Evolutionary conservation across 257 asterid species (phyloP), one percentile per base, ranked within the genome.

Genomic region (Primulina eburnea): DNA sequence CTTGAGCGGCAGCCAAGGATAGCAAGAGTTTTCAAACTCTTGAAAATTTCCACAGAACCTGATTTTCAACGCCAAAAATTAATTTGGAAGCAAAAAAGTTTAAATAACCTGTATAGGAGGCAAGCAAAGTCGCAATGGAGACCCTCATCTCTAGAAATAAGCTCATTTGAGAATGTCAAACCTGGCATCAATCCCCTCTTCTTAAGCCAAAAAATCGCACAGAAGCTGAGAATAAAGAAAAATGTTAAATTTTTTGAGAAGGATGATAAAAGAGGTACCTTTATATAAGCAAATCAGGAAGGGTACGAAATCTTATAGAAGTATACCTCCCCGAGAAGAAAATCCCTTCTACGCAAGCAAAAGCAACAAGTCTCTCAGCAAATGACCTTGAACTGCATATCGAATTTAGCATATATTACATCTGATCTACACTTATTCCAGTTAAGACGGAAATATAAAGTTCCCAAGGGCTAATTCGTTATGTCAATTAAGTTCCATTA

Each of bases 61-160:
- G 2, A 63, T 35, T 33, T 43, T 47, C 66, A 10, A 69, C 20
- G 37, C 59, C 79, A 70, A 29, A 6, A 43, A 30, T 28, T 8
- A 37, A 52, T 8, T 64, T 28, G 29, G 30, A 34, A 33, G 9
- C 14, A 17, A 40, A 50, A 40, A 62, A 50, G 52, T 26, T 2
- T 11, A 53, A 52, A 57, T 29, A 63, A 84, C 96, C 90, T 67
- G 77, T 88, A 88, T 1, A 88, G 80, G 60, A 90, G 92, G 88
- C 96, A 90, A 61, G 94, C 97, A 43, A 90, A 90, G 81, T 90
- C 96, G 24, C 94, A 85, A 80, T 90, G 97, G 70, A 90, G 88
- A 70, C 97, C 97, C 80, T 90, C 96, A 20, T 90, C 94, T 78
- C 96, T 86, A 16, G 94, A 88, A 59, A 90, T 90, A 26, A 90